Conservation (phyloP, 2,329 filamentous ascomycete genomes). For the Fusarium staphyleae region DNA sequence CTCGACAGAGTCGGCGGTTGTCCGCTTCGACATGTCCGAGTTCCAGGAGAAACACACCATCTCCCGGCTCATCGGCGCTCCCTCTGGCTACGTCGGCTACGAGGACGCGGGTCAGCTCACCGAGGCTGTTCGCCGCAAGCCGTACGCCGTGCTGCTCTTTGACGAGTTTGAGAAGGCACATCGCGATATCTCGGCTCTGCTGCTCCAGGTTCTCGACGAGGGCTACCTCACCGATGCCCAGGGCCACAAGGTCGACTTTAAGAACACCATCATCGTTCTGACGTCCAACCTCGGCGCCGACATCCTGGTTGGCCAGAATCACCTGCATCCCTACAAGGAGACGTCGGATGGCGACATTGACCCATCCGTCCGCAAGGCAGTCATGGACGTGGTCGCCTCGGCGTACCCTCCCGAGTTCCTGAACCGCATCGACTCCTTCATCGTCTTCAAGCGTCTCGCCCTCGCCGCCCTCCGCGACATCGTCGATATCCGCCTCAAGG, state of each 20-base stretch:
- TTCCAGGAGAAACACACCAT: constrained; percentile 98
- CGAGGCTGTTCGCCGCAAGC: constrained; percentile 92
- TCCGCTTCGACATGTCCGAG: constrained; percentile 97
- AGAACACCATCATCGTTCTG: constrained; percentile 94
- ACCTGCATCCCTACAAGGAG: constrained; percentile 68
- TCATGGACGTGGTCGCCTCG: constrained; percentile 84
- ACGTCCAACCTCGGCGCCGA: constrained; percentile 95
- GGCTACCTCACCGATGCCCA: constrained; percentile 95
- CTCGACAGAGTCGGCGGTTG: constrained; percentile 87
- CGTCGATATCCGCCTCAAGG: constrained; percentile 87
- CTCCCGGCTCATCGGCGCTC: constrained; percentile 88
- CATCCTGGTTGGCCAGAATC: constrained; percentile 81
- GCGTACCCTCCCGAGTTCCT: constrained; percentile 91
- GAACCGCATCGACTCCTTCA: constrained; percentile 96
- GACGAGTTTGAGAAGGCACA: constrained; percentile 99
- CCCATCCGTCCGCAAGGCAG: constrained; percentile 74
- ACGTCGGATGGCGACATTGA: constrained; percentile 73
- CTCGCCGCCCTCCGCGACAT: constrained; percentile 83
- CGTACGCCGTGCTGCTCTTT: constrained; percentile 92
- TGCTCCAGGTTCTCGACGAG: constrained; percentile 94
- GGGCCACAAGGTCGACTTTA: constrained; percentile 95
- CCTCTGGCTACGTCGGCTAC: constrained; percentile 94
- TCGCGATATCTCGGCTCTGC: constrained; percentile 87
- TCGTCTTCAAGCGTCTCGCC: constrained; percentile 89
- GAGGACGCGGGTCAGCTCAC: constrained; percentile 96